Evolutionary conservation across 345 rosid species (phyloP), one percentile per base, ranked within the genome.

Genomic region (Citrus mangshanensis): DNA sequence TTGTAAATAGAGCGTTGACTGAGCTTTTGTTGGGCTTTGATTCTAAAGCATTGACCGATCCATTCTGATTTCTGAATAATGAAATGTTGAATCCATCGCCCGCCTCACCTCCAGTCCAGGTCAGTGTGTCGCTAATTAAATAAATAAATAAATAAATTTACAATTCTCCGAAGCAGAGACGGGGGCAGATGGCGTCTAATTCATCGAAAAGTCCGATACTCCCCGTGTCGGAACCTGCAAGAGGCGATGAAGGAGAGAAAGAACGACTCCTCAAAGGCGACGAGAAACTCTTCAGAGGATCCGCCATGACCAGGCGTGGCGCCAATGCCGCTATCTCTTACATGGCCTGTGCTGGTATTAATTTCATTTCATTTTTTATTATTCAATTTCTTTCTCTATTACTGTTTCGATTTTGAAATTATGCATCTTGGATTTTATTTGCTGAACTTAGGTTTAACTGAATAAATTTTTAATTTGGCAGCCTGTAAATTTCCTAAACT

Each of bases 241-340:
- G 66, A 72, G 84, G 80, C 73, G 95, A 81, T 74, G 93, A 90
- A 71, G 95, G 80, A 77, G 93, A 90, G 66, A 88, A 85, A 79
- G 93, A 86, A 78, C 61, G 81, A 78, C 87, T 88, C 59, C 79
- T 87, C 69, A 90, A 76, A 84, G 90, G 85, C 75, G 94, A 90
- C 34, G 98, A 91, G 13, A 89, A 86, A 79, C 83, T 92, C 64
- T 96, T 94, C 65, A 87, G 80, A 84, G 99, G 98, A 86, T 93
- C 98, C 82, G 85, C 98, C 86, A 92, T 94, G 99, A 94, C 98
- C 75, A 94, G 83, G 78, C 81, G 92, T 64, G 98, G 99, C 35
- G 95, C 95, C 30, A 85, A 86, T 73, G 99, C 99, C 63, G 97
- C 99, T 71, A 28, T 94, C 76, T 89, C 93, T 63, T 97, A 97